Evolutionary conservation across 306 rosid genomes (phyloP).

Genomic region (Dalbergia cultrata): DNA sequence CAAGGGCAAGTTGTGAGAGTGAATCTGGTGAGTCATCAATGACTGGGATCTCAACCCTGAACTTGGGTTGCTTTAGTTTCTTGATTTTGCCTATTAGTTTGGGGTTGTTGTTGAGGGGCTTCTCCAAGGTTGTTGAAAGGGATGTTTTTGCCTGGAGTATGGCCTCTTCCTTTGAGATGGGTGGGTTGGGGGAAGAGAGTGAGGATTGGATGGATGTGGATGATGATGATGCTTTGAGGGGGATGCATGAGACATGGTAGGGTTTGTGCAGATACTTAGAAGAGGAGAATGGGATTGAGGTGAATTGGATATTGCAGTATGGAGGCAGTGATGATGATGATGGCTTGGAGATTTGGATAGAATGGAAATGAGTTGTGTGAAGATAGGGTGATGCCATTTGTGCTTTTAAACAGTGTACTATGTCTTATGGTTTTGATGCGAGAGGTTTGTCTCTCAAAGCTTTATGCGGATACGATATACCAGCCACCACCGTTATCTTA

Average conservation of each 20-base stretch:
- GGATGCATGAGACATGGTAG: conserved; percentile 43
- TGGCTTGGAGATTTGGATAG: conserved; percentile 49
- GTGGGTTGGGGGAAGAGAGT: conserved; percentile 74
- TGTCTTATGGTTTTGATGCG: conserved; percentile 26
- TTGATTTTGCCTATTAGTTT: conserved; percentile 69
- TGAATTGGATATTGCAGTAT: conserved; percentile 42
- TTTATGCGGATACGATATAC: conserved; percentile 53
- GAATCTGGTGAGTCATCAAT: conserved; percentile 77
- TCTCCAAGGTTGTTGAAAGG: conserved; percentile 73
- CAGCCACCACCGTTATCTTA: conserved; percentile 2
- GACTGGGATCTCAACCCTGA: conserved; percentile 81
- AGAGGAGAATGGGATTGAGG: conserved; percentile 50
- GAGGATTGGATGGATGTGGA: conserved; percentile 53
- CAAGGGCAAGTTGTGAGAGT: conserved; percentile 68
- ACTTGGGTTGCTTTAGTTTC: conserved; percentile 78
- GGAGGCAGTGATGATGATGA: conserved; percentile 40
- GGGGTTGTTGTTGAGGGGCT: conserved; percentile 86
- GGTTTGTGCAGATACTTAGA: conserved; percentile 35
- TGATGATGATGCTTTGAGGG: background rate
- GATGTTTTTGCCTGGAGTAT: conserved; percentile 81
- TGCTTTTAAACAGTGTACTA: conserved; percentile 22
- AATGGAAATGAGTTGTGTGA: conserved; percentile 48
- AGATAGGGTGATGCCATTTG: conserved; percentile 68
- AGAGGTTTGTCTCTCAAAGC: conserved; percentile 1
- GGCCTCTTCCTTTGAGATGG: conserved; percentile 83